Evolutionary conservation across 2,329 filamentous ascomycete species (phyloP).

Genomic region (Ascochyta lentis): DNA sequence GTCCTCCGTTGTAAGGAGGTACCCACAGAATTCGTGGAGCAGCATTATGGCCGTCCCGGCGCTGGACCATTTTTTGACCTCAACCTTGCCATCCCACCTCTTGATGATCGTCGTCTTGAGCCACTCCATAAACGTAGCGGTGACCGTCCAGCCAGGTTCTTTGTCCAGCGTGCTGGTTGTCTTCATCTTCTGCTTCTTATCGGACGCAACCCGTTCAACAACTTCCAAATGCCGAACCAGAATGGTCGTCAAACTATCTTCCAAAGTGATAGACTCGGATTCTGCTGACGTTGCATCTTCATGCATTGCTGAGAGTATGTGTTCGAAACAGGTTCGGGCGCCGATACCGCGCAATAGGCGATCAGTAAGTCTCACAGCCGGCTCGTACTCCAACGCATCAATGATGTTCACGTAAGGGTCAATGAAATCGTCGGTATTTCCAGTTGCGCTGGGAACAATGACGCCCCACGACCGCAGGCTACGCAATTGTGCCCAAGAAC

Average conservation of each 20-base stretch:
- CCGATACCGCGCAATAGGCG: constrained; percentile 58
- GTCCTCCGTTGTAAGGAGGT: neutral
- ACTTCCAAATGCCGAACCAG: constrained; percentile 36
- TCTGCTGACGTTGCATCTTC: neutral
- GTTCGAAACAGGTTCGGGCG: constrained; percentile 57
- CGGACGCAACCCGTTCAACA: constrained; percentile 30
- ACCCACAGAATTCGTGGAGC: constrained; percentile 71
- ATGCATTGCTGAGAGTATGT: constrained; percentile 50
- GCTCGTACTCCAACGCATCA: constrained; percentile 59
- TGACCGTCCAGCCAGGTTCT: constrained; percentile 47
- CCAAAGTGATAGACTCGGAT: neutral
- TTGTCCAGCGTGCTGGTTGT: constrained; percentile 17
- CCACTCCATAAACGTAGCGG: constrained; percentile 66
- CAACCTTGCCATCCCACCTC: constrained; percentile 79
- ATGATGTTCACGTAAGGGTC: constrained; percentile 44
- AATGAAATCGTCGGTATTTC: constrained; percentile 30
- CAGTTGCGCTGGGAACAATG: constrained; percentile 30
- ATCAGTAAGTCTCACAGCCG: constrained; percentile 58
- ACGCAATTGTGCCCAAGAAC: constrained; percentile 47
- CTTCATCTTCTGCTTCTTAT: constrained; percentile 31
- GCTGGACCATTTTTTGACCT: constrained; percentile 71
- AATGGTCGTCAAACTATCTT: constrained; percentile 22
- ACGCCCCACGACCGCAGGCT: constrained; percentile 48
- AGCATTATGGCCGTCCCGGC: constrained; percentile 80
- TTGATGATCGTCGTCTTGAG: constrained; percentile 75